Evolutionary conservation across 1,139 yeast genomes (phyloP), one percentile per base, ranked within the genome.

Genomic region (Pichia sp.): DNA sequence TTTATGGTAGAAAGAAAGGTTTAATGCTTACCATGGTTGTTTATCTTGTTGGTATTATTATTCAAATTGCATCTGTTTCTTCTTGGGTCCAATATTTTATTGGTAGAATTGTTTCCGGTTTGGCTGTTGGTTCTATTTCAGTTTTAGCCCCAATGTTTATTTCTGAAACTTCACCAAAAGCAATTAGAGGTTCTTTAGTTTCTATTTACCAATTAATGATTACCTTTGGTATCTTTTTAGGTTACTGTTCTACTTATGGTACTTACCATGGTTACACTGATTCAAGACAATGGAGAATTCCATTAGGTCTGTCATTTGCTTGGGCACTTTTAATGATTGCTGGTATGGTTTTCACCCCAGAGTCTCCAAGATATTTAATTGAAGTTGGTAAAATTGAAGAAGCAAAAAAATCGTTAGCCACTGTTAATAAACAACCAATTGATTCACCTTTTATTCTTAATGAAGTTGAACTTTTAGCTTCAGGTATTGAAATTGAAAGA

Each of bases 281-380:
- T 55, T 69, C 81, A 33, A 74, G 76, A 33, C 80, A 79, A 62
- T 80, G 82, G 78, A 76, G 84, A 72, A 72, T 79, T 50, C 82
- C 81, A 45, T 66, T 80, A 59, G 85, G 84, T 52, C 54, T 74
- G 43, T 76, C 74, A 57, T 71, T 73, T 54, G 61, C 63, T 23
- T 75, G 77, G 71, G 76, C 78, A 42, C 53, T 70, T 40, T 63
- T 71, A 59, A 45, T 66, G 50, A 53, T 70, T 41, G 54, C 63
- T 40, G 92, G 86, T 61, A 76, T 83, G 78, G 55, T 72, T 41
- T 68, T 80, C 58, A 76, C 82, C 65, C 94, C 94, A 48, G 95
- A 85, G 66, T 80, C 92, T 35, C 90, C 95, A 55, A 76, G 95
- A 67, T 85, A 67, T 66, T 73, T 74, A 62, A 73, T 82, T 51